Base-by-base conservation (phyloP, 2,329 filamentous ascomycete species). In the Fusarium albosuccineum region DNA sequence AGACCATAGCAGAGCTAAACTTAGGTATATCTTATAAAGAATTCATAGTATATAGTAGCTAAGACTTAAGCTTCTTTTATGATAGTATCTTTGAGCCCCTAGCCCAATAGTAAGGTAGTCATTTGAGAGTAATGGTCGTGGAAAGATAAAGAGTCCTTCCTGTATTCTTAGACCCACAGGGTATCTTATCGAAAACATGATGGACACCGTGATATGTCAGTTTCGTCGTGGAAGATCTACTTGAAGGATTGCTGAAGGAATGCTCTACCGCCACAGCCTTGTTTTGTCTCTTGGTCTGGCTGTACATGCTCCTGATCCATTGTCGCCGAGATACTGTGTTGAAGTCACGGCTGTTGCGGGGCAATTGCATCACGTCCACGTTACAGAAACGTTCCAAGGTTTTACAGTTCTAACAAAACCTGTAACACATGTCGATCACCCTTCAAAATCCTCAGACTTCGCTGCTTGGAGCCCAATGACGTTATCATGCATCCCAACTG, bases 401-500 rank as follows among this genome's bases (percentile, higher is more conserved):
- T 22, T 45, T 50, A 26, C 57, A 22, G 36, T 33, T 52, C 57
- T 10, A 10, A 22, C 56, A n/a, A 29, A 65, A 36, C 16, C 49
- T 52, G 56, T 22, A 62, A 44, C 56, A n/a, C 17, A 16, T 56
- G 65, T 62, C 60, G 66, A 67, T 67, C 42, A 13, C 49, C 46
- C 27, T 56, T 64, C 26, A 27, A 22, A 46, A 27, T 54, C 51
- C 16, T 44, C 64, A 68, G 46, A 56, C 57, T 65, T 60, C 46
- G 40, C 57, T 29, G 30, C 27, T 40, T 57, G 56, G 48, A 51
- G 60, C 40, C 51, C 56, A 51, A 68, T 67, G 65, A 67, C 65
- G 65, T 66, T 58, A 61, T 68, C 44, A n/a, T 66, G 65, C 64
- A 67, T 68, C 60, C 27, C 36, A 42, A 10, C 26, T 14, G 33